A percentile compares a stretch with the other conserved stretches of the same genome.
phyloP scores from a whole-genome alignment of 495 filamentous ascomycete genomes.

The Parachaetomium inaequale region DNA sequence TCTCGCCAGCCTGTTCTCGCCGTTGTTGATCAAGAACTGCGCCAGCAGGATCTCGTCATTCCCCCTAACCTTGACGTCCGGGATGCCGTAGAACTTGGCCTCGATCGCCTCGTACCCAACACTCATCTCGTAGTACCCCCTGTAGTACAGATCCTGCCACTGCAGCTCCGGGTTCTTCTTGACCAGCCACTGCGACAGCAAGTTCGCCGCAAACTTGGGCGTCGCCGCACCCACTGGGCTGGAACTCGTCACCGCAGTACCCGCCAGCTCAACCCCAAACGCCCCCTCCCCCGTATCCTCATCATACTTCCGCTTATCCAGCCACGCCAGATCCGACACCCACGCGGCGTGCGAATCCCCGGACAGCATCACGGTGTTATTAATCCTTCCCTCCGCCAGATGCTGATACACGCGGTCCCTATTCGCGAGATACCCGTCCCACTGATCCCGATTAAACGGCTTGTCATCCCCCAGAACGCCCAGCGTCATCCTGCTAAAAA shows the following conservation, averaged over 20 bases:
- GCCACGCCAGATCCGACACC: constrained; percentile 64
- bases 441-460: constrained; percentile 58
- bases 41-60: constrained; percentile 56
- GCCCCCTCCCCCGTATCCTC: constrained; percentile 52
- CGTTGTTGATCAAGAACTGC: constrained; percentile 55
- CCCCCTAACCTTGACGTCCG: constrained; percentile 40
- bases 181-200: constrained; percentile 40
- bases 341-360: constrained; percentile 63
- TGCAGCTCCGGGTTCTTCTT: constrained; percentile 56
- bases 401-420: constrained; percentile 58
- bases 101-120: constrained; percentile 48
- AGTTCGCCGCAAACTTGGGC: constrained; percentile 9
- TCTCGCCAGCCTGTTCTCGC: constrained; percentile 47
- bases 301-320: constrained; percentile 55
- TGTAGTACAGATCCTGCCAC: constrained; percentile 67
- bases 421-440: constrained; percentile 64
- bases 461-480: constrained; percentile 47
- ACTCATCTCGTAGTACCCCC: constrained; percentile 58
- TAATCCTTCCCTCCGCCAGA: constrained; percentile 58
- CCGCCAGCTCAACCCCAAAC: constrained; percentile 65
- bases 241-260: constrained; percentile 56
- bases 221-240: constrained; percentile 49
- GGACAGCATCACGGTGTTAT: constrained; percentile 63
- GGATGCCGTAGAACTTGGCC: constrained; percentile 51
- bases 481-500: constrained; percentile 57